Conservation (phyloP, 306 rosid species). For the Acacia confusa region DNA sequence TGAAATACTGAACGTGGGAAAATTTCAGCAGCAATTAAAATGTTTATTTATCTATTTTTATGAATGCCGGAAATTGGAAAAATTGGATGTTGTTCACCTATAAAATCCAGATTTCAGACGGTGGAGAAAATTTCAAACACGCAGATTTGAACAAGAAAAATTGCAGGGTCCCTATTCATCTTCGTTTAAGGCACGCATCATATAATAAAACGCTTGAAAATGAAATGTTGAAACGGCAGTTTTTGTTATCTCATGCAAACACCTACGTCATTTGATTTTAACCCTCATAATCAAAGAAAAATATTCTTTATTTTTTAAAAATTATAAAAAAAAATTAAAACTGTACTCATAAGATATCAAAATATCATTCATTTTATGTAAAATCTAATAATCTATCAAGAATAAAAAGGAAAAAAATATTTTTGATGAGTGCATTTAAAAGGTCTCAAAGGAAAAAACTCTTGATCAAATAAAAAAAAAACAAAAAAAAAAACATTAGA, state of each 20-base stretch:
- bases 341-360: too few species aligned
- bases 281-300: not conserved
- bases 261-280: not conserved
- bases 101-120: not conserved
- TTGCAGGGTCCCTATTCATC: not conserved
- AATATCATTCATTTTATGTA: too few species aligned
- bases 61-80: not conserved
- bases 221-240: not conserved
- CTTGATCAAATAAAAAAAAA: too few species aligned
- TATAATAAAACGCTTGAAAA: not conserved
- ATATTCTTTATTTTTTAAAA: too few species aligned
- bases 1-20: not conserved
- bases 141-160: not conserved
- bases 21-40: not conserved
- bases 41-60: not conserved
- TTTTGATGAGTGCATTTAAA: too few species aligned
- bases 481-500: too few species aligned
- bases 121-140: not conserved
- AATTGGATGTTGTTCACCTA: not conserved
- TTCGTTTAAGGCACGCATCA: not conserved
- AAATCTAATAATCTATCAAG: too few species aligned
- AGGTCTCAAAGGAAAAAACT: too few species aligned
- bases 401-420: too few species aligned
- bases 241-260: not conserved
- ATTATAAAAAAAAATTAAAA: too few species aligned